These are phyloP conservation scores for Luzula sylvatica DNA, from an alignment of 176 grass and related monocot genomes.

Conservation along the genomic window DNA sequence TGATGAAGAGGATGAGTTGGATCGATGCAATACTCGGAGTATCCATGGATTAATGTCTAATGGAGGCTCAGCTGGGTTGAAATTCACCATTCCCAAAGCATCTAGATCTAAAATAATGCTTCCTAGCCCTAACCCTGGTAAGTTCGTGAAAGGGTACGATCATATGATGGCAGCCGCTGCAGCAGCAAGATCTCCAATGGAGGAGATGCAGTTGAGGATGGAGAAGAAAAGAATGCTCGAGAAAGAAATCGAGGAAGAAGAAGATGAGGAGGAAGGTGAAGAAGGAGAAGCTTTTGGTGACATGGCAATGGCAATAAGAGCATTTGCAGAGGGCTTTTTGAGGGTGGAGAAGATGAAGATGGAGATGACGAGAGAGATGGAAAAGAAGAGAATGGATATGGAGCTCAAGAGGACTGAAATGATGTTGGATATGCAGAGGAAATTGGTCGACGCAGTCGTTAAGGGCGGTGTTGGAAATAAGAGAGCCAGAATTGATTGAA, in stretches of 20 bases:
- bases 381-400: slow-evolving; percentile 77
- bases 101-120: slow-evolving; percentile 33
- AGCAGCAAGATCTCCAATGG: slow-evolving; percentile 4
- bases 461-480: slow-evolving; percentile 47
- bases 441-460: slow-evolving; percentile 65
- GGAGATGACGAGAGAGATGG: slow-evolving; percentile 72
- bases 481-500: slow-evolving; percentile 48
- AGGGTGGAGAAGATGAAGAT: slow-evolving; percentile 86
- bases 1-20: slow-evolving; percentile 33
- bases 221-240: slow-evolving; percentile 17
- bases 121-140: background rate
- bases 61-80: slow-evolving; percentile 38
- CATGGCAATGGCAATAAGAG: slow-evolving; percentile 52
- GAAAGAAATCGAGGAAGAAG: slow-evolving; percentile 11
- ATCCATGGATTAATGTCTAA: slow-evolving; percentile 85
- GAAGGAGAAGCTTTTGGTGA: slow-evolving; percentile 48
- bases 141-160: slow-evolving; percentile 17
- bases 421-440: slow-evolving; percentile 73
- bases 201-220: slow-evolving; percentile 12
- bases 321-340: slow-evolving; percentile 59
- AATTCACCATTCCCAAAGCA: slow-evolving; percentile 84
- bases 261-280: slow-evolving; percentile 22
- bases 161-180: background rate
- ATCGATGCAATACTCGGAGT: slow-evolving; percentile 40
- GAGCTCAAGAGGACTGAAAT: slow-evolving; percentile 92